These are phyloP conservation scores for Musa balbisiana DNA, from an alignment of 202 grass and related monocot genomes.

Conservation along the genomic window DNA sequence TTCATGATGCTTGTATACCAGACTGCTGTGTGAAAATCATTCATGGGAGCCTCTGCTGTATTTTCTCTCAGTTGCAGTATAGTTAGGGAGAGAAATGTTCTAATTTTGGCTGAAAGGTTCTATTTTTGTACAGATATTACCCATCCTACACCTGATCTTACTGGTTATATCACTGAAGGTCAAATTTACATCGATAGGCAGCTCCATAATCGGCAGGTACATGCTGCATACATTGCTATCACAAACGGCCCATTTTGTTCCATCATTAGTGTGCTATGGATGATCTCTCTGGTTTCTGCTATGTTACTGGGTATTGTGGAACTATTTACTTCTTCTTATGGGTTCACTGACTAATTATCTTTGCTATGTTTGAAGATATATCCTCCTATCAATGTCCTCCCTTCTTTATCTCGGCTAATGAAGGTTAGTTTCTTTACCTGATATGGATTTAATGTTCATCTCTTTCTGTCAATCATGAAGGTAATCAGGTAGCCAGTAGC, in stretches of 20 bases:
- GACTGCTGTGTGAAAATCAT: too few species aligned
- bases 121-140: constrained; percentile 52
- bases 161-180: constrained; percentile 98
- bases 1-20: too few species aligned
- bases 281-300: too few species aligned
- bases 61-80: background rate
- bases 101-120: background rate
- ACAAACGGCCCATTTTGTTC: background rate
- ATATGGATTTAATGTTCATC: background rate
- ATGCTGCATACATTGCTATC: background rate
- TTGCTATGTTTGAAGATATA: constrained; percentile 61
- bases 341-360: background rate
- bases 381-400: constrained; percentile 85
- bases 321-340: background rate
- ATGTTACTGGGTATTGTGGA: background rate
- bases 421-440: constrained; percentile 48
- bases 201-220: constrained; percentile 93
- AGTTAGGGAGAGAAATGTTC: background rate
- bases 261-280: background rate
- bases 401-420: constrained; percentile 93
- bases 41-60: too few species aligned
- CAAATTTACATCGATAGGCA: constrained; percentile 99
- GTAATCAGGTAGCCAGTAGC: background rate
- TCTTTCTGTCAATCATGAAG: background rate
- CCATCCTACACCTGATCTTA: constrained; percentile 97